Evolutionary conservation across 352 stramenopile species (phyloP).

Genomic region (Globisporangium parvum): DNA sequence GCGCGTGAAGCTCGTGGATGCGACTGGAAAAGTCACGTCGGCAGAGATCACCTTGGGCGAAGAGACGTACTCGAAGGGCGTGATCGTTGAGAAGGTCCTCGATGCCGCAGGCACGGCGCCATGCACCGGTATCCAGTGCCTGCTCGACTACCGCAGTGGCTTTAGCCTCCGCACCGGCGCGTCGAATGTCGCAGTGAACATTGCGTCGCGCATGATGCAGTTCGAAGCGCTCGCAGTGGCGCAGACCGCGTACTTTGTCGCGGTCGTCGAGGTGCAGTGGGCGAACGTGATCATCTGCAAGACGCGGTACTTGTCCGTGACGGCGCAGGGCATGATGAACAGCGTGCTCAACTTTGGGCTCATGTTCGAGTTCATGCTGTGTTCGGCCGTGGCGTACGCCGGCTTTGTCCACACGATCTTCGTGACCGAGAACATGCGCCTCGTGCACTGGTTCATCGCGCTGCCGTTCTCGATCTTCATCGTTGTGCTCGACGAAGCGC

Average conservation of each 20-base stretch:
- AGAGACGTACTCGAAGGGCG: slow-evolving; percentile 37
- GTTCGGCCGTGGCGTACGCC: slow-evolving; percentile 77
- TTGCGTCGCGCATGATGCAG: slow-evolving; percentile 86
- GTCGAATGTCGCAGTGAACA: slow-evolving; percentile 54
- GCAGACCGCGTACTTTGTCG: slow-evolving; percentile 85
- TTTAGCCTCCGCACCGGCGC: slow-evolving; percentile 28
- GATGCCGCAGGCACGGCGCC: slow-evolving; percentile 19
- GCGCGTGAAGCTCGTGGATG: slow-evolving; percentile 32
- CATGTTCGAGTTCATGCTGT: slow-evolving; percentile 90
- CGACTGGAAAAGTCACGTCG: slow-evolving; percentile 22
- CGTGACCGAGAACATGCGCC: slow-evolving; percentile 76
- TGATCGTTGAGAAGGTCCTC: slow-evolving; percentile 47
- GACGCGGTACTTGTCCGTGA: slow-evolving; percentile 88
- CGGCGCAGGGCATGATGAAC: slow-evolving; percentile 90
- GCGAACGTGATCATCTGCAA: slow-evolving; percentile 91
- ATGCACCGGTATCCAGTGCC: slow-evolving; percentile 33
- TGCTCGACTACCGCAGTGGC: slow-evolving; percentile 52
- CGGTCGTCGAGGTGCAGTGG: slow-evolving; percentile 87
- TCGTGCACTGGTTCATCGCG: slow-evolving; percentile 88
- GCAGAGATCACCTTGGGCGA: slow-evolving; percentile 25
- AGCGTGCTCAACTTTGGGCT: slow-evolving; percentile 91
- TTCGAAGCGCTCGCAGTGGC: slow-evolving; percentile 75
- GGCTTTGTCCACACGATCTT: slow-evolving; percentile 82
- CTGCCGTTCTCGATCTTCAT: slow-evolving; percentile 89
- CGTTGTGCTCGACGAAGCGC: slow-evolving; percentile 84